Base-by-base conservation (phyloP, 805 yeast genomes). In the Saturnispora halmiae region DNA sequence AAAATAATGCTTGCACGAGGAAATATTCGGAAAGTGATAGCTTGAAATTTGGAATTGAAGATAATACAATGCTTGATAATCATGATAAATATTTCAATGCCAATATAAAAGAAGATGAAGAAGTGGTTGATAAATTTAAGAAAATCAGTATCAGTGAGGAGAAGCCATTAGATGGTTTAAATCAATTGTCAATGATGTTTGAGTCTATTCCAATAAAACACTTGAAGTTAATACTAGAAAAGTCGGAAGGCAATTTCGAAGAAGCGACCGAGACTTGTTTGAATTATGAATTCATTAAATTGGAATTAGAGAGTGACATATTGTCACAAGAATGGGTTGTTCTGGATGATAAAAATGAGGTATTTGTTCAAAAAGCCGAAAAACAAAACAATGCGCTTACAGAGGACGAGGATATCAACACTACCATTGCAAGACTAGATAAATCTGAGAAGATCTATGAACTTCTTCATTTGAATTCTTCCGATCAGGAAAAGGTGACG, bases 161-260 rank as follows among this genome's bases (percentile, higher is more conserved):
- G n/a, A n/a, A 25, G 5, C 27, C 29, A 25, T 15, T 40, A 10
- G 22, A 32, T 3, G 34, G 37, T 5, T 21, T 31, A 6, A 31
- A 45, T 19, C 24, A 33, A 19, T 31, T 55, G 14, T 55, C 57
- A 5, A 67, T 64, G 11, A 64, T 75, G 56, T 74, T 76, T 44
- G 79, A 80, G 0, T 52, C 64, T 13, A 45, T 62, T 2, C 60
- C 64, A 2, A 31, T 52, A 4, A 54, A 48, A 2, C 45, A 47
- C 6, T 53, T 75, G 6, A 46, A 56, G 3, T 45, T 51, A 2
- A 55, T 56, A 3, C 56, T 65, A 14, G 47, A 54, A 19, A 58
- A 56, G 2, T 47, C 58, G 29, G 45, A 58, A 5, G 59, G 61
- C 1, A 58, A 67, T 42, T 3, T 60, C 8, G 64, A 58, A 13